phyloP scores from a whole-genome alignment of 805 yeast genomes.

The Cyberlindnera mycetangii region DNA sequence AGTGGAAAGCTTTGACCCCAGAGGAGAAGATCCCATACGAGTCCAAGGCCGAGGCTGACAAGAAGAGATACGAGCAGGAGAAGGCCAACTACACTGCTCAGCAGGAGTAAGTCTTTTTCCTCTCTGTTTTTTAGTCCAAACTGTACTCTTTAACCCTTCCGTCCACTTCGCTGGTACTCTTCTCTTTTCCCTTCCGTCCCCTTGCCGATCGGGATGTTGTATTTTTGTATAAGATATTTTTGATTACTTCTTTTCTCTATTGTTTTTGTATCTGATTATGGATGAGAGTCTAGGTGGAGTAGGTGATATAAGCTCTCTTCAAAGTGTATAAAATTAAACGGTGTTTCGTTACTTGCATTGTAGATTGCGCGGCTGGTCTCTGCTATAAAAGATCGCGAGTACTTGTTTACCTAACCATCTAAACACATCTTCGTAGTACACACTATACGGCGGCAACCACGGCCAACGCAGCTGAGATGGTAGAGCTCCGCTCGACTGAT shows the following conservation, averaged over 20 bases:
- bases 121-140: not conserved
- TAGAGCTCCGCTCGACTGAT: too few species aligned
- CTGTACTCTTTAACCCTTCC: too few species aligned
- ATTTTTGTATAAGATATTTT: constrained; percentile 7
- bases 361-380: too few species aligned
- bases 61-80: constrained; percentile 95
- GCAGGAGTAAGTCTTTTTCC: constrained; percentile 12
- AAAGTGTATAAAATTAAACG: not conserved
- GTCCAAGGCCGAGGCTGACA: constrained; percentile 90
- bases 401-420: too few species aligned
- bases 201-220: constrained; percentile 3
- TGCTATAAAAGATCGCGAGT: too few species aligned
- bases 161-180: too few species aligned
- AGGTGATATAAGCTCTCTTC: not conserved
- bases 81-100: constrained; percentile 68
- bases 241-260: not conserved
- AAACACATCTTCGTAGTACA: too few species aligned
- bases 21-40: constrained; percentile 90
- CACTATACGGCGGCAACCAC: too few species aligned
- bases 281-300: constrained; percentile 3
- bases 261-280: not conserved
- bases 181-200: constrained; percentile 1
- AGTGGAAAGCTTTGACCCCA: constrained; percentile 86
- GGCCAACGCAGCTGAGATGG: too few species aligned
- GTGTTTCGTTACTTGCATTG: not conserved